Evolutionary conservation across 129 eudicot genomes (phyloP), one percentile per base, ranked within the genome.

Genomic region (Flaveria ramosissima): DNA sequence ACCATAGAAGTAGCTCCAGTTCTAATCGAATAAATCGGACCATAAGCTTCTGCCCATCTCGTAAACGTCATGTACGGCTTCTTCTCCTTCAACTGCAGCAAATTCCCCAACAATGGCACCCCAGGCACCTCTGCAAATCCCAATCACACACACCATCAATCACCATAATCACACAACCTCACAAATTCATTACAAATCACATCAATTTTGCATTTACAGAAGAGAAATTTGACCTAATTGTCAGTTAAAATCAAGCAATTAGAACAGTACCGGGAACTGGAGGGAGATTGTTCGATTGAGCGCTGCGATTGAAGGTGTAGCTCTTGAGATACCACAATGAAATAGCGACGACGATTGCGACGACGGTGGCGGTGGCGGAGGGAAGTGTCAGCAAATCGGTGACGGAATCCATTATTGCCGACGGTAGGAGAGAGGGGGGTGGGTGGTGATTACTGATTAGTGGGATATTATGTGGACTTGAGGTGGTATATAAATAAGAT

Each of bases 31-130:
- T 91, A 95, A 50, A 95, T 78, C 12, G 97, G 96, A 2, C 99
- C 99, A 82, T 95, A 91, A 2, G 24, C 78, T 69, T 85, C 88
- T 20, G 97, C 96, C 96, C 97, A 95, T 64, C 77, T 86, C 13
- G 92, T 84, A 77, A 94, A 95, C 1, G 96, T 91, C 81, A 77
- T 89, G 84, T 86, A 89, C 32, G 99, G 99, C 70, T 95, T 95
- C 85, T 92, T 91, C 91, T 95, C 97, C 67, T 83, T 91, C 82
- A 95, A 71, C 50, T 95, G 99, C 83, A 92, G 82, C 50, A 92
- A 71, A 86, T 91, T 92, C 75, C 99, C 99, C 47, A 91, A 48
- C 70, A 92, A 71, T 32, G 95, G 99, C 47, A 91, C 52, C 71
- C 99, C 99, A 9, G 95, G 89, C 63, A 93, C 88, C 87, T 47